Conservation (phyloP, 2,329 filamentous ascomycete genomes). For the Sarocladiaceae sp. region DNA sequence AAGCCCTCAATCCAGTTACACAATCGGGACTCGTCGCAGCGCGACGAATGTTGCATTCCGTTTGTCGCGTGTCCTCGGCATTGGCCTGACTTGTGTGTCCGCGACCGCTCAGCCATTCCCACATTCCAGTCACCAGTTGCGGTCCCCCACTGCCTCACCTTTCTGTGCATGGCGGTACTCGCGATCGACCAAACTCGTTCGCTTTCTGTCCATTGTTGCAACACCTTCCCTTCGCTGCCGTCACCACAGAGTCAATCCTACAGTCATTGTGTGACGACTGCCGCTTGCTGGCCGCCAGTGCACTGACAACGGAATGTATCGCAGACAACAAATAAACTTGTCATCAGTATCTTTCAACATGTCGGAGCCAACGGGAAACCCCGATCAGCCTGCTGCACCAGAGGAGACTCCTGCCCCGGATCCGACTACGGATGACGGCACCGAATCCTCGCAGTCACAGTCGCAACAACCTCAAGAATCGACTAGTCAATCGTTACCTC, state of each 20-base stretch:
- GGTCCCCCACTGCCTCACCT: neutral
- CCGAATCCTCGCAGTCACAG: too few relatives aligned
- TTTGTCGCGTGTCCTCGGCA: neutral
- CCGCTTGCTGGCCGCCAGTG: neutral
- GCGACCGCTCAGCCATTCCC: conserved; percentile 1
- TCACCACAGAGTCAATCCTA: neutral
- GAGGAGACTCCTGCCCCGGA: conserved; percentile 12
- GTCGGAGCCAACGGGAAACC: conserved; percentile 1
- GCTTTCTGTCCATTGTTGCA: neutral
- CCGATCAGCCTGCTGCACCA: conserved; percentile 13
- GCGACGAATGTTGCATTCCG: conserved; percentile 1
- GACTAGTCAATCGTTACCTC: conserved; percentile 15
- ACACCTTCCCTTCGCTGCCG: neutral
- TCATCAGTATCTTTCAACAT: conserved; percentile 11
- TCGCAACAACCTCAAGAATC: conserved; percentile 11
- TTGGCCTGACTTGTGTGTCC: conserved; percentile 2
- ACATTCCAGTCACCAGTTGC: neutral
- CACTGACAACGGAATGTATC: conserved; percentile 5
- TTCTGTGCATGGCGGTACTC: neutral
- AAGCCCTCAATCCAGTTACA: neutral
- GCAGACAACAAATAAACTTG: conserved; percentile 10
- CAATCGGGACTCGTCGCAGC: neutral
- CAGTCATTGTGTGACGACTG: conserved; percentile 1
- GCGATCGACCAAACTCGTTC: neutral
- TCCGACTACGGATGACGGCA: conserved; percentile 10